Evolutionary conservation across 805 yeast species (phyloP).

Genomic region (Monosporozyma yasuniensis): DNA sequence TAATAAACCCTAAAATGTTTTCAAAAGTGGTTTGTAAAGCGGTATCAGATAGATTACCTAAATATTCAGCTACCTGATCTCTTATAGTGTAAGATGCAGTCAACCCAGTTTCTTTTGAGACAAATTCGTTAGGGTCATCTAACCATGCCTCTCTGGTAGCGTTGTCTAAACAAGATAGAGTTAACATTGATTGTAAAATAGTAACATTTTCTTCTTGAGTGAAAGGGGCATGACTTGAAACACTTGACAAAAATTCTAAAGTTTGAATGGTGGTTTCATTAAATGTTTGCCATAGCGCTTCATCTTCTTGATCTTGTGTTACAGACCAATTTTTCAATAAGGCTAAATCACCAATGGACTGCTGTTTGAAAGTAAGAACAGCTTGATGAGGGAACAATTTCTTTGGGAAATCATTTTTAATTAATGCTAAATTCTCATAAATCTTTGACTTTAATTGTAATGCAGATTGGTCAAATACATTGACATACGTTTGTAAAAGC

Average conservation of each 20-base stretch:
- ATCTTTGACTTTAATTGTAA: slow-evolving; percentile 12
- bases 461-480: slow-evolving; percentile 3
- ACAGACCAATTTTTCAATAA: slow-evolving; percentile 2
- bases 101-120: slow-evolving; percentile 67
- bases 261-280: slow-evolving; percentile 17
- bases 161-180: slow-evolving; percentile 35
- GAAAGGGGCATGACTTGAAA: slow-evolving; percentile 8
- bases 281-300: slow-evolving; percentile 5
- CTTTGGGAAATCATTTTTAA: slow-evolving; percentile 19
- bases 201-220: slow-evolving; percentile 5
- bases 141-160: slow-evolving; percentile 41
- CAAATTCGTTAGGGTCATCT: slow-evolving; percentile 58
- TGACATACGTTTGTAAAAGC: slow-evolving; percentile 5
- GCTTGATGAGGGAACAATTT: slow-evolving; percentile 12
- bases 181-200: slow-evolving; percentile 28
- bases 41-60: slow-evolving; percentile 39
- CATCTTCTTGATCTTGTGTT: not conserved
- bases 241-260: slow-evolving; percentile 15
- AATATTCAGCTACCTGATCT: slow-evolving; percentile 48
- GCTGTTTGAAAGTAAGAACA: slow-evolving; percentile 6
- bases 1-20: slow-evolving; percentile 4
- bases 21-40: not conserved
- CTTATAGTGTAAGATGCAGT: slow-evolving; percentile 48
- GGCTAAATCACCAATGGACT: slow-evolving; percentile 14
- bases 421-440: slow-evolving; percentile 17